Evolutionary conservation across 495 filamentous ascomycete genomes (phyloP), one percentile per base, ranked within the genome.

Genomic region (Trichoderma orchidacearum): DNA sequence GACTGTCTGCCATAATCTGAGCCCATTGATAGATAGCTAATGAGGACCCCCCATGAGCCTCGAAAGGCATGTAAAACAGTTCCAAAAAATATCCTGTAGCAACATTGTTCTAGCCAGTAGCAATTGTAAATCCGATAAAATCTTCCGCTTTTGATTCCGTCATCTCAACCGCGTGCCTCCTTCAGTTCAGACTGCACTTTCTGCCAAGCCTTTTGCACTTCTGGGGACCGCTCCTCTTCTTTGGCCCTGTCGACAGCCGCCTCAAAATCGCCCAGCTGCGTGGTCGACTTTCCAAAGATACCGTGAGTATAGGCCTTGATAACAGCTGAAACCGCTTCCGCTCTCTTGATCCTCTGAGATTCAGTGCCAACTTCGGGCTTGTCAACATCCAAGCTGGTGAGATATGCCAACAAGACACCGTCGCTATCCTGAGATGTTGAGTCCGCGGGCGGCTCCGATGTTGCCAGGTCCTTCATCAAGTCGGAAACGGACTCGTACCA

Each of bases 131-230:
- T 48, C 41, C n/a, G n/a, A n/a, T n/a, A n/a, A n/a, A 25, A 25
- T 23, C 13, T 23, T 27, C n/a, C 13, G 9, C 18, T 6, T 48
- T 13, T 2, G 9, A 27, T 4, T 12, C 21, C 41, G 12, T 48
- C 2, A 25, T 35, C 18, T 48, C n/a, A 53, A 21, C 27, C 15
- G 35, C 53, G 18, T 5, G 17, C 21, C 17, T 54, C 28, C 30
- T 54, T 12, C n/a, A 54, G 17, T 25, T 52, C 45, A 17, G 53
- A 53, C 64, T 50, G 9, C 34, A 60, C 38, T 32, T 65, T 62
- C 45, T 36, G 66, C 66, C 66, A 68, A 15, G 67, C 62, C 57
- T 57, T 68, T 59, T 71, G 71, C 17, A 77, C 73, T 23, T 75
- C 74, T 36, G 67, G 54, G 7, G 71, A 74, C 53, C 74, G 41